phyloP scores from a whole-genome alignment of 306 rosid genomes.

The Vigna hirtella region DNA sequence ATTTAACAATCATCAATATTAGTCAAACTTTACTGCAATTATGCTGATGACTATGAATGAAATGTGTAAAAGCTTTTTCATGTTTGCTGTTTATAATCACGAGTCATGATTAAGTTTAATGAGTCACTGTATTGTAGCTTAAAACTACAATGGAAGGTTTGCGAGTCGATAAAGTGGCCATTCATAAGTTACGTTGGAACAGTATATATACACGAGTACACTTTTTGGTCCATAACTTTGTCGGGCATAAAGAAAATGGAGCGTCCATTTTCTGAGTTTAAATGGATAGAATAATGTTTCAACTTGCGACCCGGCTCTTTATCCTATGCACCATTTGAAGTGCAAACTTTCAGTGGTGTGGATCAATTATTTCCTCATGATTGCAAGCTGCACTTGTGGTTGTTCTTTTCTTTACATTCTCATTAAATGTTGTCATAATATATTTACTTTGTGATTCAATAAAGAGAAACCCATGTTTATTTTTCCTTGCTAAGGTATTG shows the following conservation, averaged over 20 bases:
- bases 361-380: slow-evolving; percentile 39
- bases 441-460: background rate
- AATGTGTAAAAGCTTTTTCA: slow-evolving; percentile 14
- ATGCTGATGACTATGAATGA: slow-evolving; percentile 17
- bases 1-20: slow-evolving; percentile 27
- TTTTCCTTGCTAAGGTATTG: background rate
- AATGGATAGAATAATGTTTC: slow-evolving; percentile 28
- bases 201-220: slow-evolving; percentile 26
- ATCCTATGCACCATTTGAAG: slow-evolving; percentile 27
- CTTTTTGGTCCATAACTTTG: slow-evolving; percentile 37
- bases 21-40: slow-evolving; percentile 49
- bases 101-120: slow-evolving; percentile 14
- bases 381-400: slow-evolving; percentile 36
- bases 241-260: slow-evolving; percentile 15
- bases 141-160: background rate
- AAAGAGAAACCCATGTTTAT: background rate
- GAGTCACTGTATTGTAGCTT: slow-evolving; percentile 34
- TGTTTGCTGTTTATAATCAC: slow-evolving; percentile 32
- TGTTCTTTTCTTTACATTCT: background rate
- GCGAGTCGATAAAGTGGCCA: slow-evolving; percentile 44
- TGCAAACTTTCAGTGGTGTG: slow-evolving; percentile 20
- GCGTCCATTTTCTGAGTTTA: slow-evolving; percentile 38
- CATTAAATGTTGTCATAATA: background rate
- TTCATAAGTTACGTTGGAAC: slow-evolving; percentile 26
- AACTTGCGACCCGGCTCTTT: slow-evolving; percentile 8